phyloP scores from a whole-genome alignment of 768 basidiomycete species.

The Boletus pseudopeckii region DNA sequence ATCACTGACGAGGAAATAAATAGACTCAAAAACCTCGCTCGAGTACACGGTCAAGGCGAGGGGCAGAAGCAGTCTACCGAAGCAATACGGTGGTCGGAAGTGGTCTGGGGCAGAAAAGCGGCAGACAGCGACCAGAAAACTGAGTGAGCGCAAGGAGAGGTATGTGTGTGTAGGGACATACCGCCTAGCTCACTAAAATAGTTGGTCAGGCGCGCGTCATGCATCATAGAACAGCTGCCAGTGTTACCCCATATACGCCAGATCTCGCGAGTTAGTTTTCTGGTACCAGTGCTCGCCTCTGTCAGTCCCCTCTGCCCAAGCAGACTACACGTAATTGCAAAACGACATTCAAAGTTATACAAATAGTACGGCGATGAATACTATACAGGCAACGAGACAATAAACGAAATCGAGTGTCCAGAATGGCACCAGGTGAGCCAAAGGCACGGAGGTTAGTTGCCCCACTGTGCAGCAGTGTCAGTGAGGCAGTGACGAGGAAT shows the following conservation, averaged over 20 bases:
- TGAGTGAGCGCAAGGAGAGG: slow-evolving; percentile 40
- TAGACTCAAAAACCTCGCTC: slow-evolving; percentile 53
- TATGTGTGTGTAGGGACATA: slow-evolving; percentile 19
- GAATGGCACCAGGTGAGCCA: background rate
- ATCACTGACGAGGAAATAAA: slow-evolving; percentile 51
- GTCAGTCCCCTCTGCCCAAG: background rate
- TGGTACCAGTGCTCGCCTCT: background rate
- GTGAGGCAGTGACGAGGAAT: background rate
- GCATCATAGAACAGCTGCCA: background rate
- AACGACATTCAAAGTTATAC: slow-evolving; percentile 1
- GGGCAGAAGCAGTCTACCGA: slow-evolving; percentile 7
- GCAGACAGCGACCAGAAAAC: slow-evolving; percentile 20
- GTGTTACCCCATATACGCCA: background rate
- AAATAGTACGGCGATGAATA: background rate
- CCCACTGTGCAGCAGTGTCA: slow-evolving; percentile 3
- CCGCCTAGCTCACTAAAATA: background rate
- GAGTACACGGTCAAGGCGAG: slow-evolving; percentile 28
- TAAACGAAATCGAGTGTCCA: slow-evolving; percentile 5
- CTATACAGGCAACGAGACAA: slow-evolving; percentile 7
- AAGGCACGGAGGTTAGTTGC: background rate
- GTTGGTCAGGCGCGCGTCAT: background rate
- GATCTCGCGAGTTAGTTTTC: background rate
- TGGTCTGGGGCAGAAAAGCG: slow-evolving; percentile 42
- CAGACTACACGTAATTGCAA: background rate
- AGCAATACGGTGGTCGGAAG: slow-evolving; percentile 47